A percentile compares a stretch with the other conserved stretches of the same genome.
These are phyloP conservation scores for Austroboletus eburneus DNA, from an alignment of 768 basidiomycete genomes.

Conservation along the genomic window DNA sequence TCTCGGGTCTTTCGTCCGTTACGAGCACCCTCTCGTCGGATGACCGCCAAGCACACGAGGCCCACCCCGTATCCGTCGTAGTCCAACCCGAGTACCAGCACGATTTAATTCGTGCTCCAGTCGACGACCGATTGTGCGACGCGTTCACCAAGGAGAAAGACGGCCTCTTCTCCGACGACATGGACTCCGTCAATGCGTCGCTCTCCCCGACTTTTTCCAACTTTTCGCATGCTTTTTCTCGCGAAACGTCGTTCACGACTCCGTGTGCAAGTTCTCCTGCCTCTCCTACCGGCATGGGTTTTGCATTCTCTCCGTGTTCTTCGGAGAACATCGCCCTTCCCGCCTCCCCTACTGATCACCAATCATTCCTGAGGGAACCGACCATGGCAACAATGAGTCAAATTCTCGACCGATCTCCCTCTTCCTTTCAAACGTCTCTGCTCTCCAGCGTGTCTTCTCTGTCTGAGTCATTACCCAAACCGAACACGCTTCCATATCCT, in stretches of 20 bases:
- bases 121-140: slow-evolving; percentile 14
- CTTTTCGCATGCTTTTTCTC: slow-evolving; percentile 26
- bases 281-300: slow-evolving; percentile 16
- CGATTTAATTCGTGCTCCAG: slow-evolving; percentile 13
- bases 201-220: slow-evolving; percentile 28
- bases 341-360: slow-evolving; percentile 18
- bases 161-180: slow-evolving; percentile 15
- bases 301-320: slow-evolving; percentile 10
- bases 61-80: slow-evolving; percentile 29
- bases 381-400: neutral
- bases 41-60: slow-evolving; percentile 27
- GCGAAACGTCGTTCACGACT: slow-evolving; percentile 23
- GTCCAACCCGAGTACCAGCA: slow-evolving; percentile 28
- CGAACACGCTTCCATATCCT: slow-evolving; percentile 7
- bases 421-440: slow-evolving; percentile 2
- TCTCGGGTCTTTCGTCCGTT: slow-evolving; percentile 31
- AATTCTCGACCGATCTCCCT: slow-evolving; percentile 2
- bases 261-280: slow-evolving; percentile 21
- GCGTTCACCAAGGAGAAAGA: slow-evolving; percentile 16
- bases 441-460: slow-evolving; percentile 3
- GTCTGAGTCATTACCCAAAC: slow-evolving; percentile 2
- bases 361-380: neutral
- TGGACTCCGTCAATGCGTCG: slow-evolving; percentile 17
- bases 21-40: slow-evolving; percentile 33
- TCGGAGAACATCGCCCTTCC: slow-evolving; percentile 28